Percentiles rank a stretch among this genome's conserved stretches.
Conservation (phyloP, 768 basidiomycete genomes). For the Coprinopsis sp. region DNA sequence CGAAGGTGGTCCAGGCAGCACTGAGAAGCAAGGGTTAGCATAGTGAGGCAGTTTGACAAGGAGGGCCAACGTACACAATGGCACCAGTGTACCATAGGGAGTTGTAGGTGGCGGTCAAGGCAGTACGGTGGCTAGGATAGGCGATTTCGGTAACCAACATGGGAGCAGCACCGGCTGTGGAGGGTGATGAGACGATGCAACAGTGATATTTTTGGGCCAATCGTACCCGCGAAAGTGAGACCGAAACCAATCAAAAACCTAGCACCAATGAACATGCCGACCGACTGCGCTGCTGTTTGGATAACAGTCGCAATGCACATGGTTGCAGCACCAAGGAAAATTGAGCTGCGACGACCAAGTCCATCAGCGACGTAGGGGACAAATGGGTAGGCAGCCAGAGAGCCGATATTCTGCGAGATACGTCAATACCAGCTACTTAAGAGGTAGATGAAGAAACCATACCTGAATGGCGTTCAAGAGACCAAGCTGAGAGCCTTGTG, state of each 20-base stretch:
- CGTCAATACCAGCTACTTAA: background rate
- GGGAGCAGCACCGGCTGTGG: constrained; percentile 65
- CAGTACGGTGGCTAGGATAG: constrained; percentile 78
- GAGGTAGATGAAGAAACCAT: constrained; percentile 15
- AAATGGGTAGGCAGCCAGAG: constrained; percentile 63
- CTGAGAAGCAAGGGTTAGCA: constrained; percentile 22
- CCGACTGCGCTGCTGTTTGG: constrained; percentile 67
- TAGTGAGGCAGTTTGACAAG: background rate
- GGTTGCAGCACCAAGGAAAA: constrained; percentile 63
- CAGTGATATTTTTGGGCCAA: background rate
- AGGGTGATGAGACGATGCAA: constrained; percentile 2
- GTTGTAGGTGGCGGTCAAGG: constrained; percentile 75
- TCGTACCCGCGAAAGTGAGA: constrained; percentile 59
- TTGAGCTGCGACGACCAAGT: constrained; percentile 60
- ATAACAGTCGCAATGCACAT: constrained; percentile 66
- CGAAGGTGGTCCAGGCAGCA: constrained; percentile 84
- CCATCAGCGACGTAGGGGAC: constrained; percentile 69
- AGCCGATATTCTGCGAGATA: constrained; percentile 60
- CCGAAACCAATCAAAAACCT: constrained; percentile 78
- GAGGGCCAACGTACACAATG: constrained; percentile 51
- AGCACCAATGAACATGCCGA: constrained; percentile 78
- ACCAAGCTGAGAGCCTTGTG: constrained; percentile 55
- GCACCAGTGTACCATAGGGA: constrained; percentile 85
- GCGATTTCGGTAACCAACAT: constrained; percentile 84
- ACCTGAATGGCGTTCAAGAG: constrained; percentile 74